Evolutionary conservation across 2,329 filamentous ascomycete genomes (phyloP), one percentile per base, ranked within the genome.

Genomic region (Akanthomyces uredinophilus): DNA sequence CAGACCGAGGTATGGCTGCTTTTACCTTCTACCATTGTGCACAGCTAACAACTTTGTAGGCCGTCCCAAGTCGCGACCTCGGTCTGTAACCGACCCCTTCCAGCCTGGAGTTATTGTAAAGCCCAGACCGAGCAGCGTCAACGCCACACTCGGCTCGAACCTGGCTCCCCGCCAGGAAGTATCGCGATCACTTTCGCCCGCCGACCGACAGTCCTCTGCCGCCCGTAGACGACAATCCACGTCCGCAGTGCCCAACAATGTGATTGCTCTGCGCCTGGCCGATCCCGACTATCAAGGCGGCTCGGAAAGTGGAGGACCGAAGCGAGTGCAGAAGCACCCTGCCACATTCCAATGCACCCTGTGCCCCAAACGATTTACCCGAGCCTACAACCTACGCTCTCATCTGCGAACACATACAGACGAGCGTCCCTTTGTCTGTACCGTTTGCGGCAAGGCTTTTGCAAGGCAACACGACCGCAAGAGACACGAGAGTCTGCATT

Each of bases 381-480:
- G 95, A 62, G 95, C 95, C 0, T 99, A 99, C 77, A 99, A 99
- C 71, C 79, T 99, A 60, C 90, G 95, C 16, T 98, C 94, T 49
- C 95, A 99, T 77, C 77, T 98, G 64, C 90, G 95, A 52, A 99
- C 95, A 0, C 95, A 99, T 72, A 99, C 95, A 0, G 95, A 99
- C 70, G 95, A 99, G 79, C 86, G 95, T 53, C 95, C 95, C 0
- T 99, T 98, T 70, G 94, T 98, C 3, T 99, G 95, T 72, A 97
- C 91, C 0, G 92, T 98, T 10, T 99, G 95, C 68, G 91, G 92
- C 58, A 99, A 99, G 75, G 95, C 95, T 0, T 99, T 99, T 77
- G 95, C 95, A 6, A 89, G 95, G 29, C 95, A 99, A 72, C 95
- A 99, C 72, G 95, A 99, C 73, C 89, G 95, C 51, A 99, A 99